Evolutionary conservation across 2,329 filamentous ascomycete species (phyloP).

Genomic region (Daldinia sp.): DNA sequence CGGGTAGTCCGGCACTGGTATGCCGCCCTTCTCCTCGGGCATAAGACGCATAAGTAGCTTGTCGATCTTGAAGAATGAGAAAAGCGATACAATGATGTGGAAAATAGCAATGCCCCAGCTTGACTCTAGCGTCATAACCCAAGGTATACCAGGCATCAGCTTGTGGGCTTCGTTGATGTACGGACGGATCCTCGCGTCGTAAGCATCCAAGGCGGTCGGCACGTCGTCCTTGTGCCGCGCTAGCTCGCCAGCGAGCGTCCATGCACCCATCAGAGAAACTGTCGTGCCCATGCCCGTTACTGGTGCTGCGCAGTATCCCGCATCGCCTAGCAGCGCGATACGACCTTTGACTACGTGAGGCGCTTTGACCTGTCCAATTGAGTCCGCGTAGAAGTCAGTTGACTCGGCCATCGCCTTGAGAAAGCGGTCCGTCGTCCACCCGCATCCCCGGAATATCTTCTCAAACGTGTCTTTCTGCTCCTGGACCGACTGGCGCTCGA

Average conservation of each 20-base stretch:
- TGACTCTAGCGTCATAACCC: conserved; percentile 40
- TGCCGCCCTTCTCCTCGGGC: conserved; percentile 43
- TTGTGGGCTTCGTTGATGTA: conserved; percentile 59
- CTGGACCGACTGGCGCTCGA: conserved; percentile 33
- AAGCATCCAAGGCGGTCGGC: conserved; percentile 54
- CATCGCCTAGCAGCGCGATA: conserved; percentile 66
- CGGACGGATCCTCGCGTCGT: conserved; percentile 60
- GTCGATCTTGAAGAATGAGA: conserved; percentile 44
- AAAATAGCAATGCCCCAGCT: conserved; percentile 42
- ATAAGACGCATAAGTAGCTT: conserved; percentile 37
- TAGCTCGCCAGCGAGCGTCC: conserved; percentile 68
- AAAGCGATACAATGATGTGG: conserved; percentile 41
- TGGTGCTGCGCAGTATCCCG: conserved; percentile 62
- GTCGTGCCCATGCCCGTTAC: conserved; percentile 66
- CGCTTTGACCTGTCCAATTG: conserved; percentile 60
- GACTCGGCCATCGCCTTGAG: conserved; percentile 31
- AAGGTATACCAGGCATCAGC: conserved; percentile 40
- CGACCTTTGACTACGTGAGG: conserved; percentile 59
- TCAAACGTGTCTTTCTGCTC: conserved; percentile 45
- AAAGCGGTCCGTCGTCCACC: conserved; percentile 41
- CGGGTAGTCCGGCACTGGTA: conserved; percentile 47
- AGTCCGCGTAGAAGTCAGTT: conserved; percentile 58
- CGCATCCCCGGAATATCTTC: conserved; percentile 52
- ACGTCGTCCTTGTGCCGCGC: conserved; percentile 49
- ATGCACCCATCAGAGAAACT: conserved; percentile 62